Percentiles rank a stretch among this genome's conserved stretches.
phyloP scores from a whole-genome alignment of 225 moss, liverwort and hornwort species.

The Pleurozium schreberi region DNA sequence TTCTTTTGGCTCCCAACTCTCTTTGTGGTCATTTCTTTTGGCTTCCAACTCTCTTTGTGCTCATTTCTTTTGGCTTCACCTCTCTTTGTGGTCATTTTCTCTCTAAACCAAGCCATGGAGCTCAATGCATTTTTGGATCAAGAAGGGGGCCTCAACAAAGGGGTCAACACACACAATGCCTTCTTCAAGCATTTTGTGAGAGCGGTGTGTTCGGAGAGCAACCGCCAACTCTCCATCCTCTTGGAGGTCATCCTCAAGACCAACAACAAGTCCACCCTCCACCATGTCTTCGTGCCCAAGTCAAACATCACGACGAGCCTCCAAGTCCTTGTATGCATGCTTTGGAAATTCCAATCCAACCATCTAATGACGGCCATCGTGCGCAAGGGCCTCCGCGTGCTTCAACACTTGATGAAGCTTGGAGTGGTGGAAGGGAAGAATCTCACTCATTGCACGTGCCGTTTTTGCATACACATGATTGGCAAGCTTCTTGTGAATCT shows the following conservation, averaged over 20 bases:
- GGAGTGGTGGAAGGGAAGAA: neutral
- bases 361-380: neutral
- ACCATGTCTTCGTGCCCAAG: neutral
- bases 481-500: neutral
- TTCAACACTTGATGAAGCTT: neutral
- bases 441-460: rapidly evolving
- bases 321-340: neutral
- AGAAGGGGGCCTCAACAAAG: neutral
- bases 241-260: neutral
- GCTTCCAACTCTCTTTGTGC: neutral
- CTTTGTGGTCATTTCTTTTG: neutral
- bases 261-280: neutral
- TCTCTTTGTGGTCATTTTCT: too few species aligned
- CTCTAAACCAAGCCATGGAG: neutral
- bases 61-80: neutral
- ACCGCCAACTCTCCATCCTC: neutral
- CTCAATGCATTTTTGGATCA: neutral
- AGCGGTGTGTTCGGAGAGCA: neutral
- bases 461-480: neutral
- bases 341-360: neutral
- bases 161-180: rapidly evolving
- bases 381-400: neutral
- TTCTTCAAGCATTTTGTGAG: neutral
- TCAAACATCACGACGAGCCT: rapidly evolving
- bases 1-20: neutral